These are phyloP conservation scores for Fusarium globosum DNA, from an alignment of 2,329 filamentous ascomycete genomes.

Conservation along the genomic window DNA sequence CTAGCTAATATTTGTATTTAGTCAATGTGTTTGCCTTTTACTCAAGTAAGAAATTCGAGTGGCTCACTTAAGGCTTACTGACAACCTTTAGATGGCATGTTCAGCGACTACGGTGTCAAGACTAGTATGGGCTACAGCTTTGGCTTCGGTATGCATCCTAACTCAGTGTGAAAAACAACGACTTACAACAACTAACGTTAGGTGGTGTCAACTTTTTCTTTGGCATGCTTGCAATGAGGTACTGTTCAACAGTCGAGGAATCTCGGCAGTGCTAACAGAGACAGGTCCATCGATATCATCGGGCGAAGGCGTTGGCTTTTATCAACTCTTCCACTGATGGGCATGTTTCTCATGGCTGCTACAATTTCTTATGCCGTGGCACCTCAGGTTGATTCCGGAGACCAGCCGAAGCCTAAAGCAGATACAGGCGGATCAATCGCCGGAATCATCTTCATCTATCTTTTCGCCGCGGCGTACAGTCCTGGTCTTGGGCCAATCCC, in stretches of 20 bases:
- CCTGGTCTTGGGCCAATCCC: conserved; percentile 58
- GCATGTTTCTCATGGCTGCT: conserved; percentile 24
- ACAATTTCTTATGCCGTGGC: conserved; percentile 17
- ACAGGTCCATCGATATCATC: conserved; percentile 49
- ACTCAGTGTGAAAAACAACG: neutral
- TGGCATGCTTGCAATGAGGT: conserved; percentile 51
- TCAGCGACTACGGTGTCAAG: conserved; percentile 29
- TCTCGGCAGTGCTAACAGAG: neutral
- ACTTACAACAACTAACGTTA: neutral
- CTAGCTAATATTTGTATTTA: neutral
- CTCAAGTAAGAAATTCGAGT: conserved; percentile 46
- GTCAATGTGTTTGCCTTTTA: conserved; percentile 57
- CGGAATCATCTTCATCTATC: conserved; percentile 33
- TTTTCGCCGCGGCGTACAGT: conserved; percentile 56
- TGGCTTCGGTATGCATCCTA: conserved; percentile 45
- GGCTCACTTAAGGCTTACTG: neutral
- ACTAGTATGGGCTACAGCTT: conserved; percentile 37
- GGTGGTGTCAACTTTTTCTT: conserved; percentile 54
- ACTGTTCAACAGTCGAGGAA: fast-evolving
- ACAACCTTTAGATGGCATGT: conserved; percentile 22
- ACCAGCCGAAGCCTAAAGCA: neutral
- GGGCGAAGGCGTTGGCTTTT: conserved; percentile 58
- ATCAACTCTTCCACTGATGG: conserved; percentile 57
- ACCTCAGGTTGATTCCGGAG: conserved; percentile 16
- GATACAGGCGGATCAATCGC: neutral